phyloP scores from a whole-genome alignment of 1,139 yeast genomes.

The Candida tunisiensis region DNA sequence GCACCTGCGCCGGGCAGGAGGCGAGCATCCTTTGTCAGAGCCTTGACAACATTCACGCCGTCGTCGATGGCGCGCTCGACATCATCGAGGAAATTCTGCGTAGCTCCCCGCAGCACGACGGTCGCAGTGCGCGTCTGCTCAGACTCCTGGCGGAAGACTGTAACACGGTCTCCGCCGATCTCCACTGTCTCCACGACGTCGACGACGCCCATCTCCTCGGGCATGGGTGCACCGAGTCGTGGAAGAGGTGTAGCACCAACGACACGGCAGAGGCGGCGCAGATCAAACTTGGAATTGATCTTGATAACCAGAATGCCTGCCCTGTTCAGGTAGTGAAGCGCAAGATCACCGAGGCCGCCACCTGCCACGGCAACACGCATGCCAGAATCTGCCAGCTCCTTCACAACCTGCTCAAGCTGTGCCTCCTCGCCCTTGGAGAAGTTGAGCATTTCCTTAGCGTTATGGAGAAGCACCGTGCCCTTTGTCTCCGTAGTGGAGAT shows the following conservation, averaged over 20 bases:
- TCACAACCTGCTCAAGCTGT: conserved; percentile 75
- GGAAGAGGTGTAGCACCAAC: conserved; percentile 97
- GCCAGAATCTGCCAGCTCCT: conserved; percentile 75
- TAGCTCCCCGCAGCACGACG: conserved; percentile 88
- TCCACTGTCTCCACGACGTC: conserved; percentile 85
- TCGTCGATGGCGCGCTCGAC: conserved; percentile 95
- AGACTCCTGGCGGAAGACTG: conserved; percentile 67
- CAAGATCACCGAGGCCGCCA: conserved; percentile 80
- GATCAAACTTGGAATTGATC: conserved; percentile 86
- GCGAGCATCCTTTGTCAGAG: conserved; percentile 62
- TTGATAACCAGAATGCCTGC: conserved; percentile 70
- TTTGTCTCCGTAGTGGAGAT: conserved; percentile 91
- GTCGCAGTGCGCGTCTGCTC: conserved; percentile 64
- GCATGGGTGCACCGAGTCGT: conserved; percentile 88
- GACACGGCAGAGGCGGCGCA: conserved; percentile 86
- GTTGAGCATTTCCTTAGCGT: conserved; percentile 92
- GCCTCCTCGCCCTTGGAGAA: conserved; percentile 94
- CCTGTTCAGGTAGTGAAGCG: conserved; percentile 83
- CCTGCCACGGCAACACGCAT: conserved; percentile 86
- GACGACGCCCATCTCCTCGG: conserved; percentile 81
- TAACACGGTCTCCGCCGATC: conserved; percentile 96
- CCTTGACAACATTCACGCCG: conserved; percentile 86
- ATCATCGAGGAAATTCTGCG: conserved; percentile 88
- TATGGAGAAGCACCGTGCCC: conserved; percentile 89
- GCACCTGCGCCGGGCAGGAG: conserved; percentile 96